These are phyloP conservation scores for Oryza glumipatula DNA, from an alignment of 176 grass and related monocot genomes.

Conservation along the genomic window DNA sequence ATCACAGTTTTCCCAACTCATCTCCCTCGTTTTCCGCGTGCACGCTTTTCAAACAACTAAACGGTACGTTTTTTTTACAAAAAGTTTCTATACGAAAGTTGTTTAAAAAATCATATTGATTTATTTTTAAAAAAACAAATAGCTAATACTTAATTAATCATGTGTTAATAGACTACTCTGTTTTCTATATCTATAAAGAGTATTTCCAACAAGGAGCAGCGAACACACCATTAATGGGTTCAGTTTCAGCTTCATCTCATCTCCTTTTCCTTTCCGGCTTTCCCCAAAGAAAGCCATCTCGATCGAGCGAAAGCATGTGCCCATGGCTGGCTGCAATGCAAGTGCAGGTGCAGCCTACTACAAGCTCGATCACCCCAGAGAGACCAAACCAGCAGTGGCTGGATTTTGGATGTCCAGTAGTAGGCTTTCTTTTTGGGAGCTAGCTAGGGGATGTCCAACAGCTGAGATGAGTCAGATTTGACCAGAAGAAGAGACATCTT, in stretches of 20 bases:
- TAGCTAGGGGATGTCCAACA: neutral
- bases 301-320: neutral
- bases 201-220: too few relatives aligned
- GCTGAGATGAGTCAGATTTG: neutral
- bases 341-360: neutral
- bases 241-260: neutral
- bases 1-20: too few relatives aligned
- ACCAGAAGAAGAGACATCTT: neutral
- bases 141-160: too few relatives aligned
- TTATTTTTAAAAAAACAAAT: too few relatives aligned
- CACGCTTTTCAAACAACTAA: too few relatives aligned
- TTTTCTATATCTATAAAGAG: too few relatives aligned
- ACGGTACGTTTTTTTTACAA: too few relatives aligned
- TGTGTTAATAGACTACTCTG: too few relatives aligned
- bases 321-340: neutral
- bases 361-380: neutral
- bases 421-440: neutral
- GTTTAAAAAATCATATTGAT: too few relatives aligned
- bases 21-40: too few relatives aligned
- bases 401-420: neutral
- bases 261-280: slow-evolving; percentile 25
- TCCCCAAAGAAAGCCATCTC: slow-evolving; percentile 25
- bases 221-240: neutral
- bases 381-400: neutral
- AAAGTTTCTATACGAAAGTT: too few relatives aligned